Base-by-base conservation (phyloP, 331 rosid species). In the Pyrus hybrid region DNA sequence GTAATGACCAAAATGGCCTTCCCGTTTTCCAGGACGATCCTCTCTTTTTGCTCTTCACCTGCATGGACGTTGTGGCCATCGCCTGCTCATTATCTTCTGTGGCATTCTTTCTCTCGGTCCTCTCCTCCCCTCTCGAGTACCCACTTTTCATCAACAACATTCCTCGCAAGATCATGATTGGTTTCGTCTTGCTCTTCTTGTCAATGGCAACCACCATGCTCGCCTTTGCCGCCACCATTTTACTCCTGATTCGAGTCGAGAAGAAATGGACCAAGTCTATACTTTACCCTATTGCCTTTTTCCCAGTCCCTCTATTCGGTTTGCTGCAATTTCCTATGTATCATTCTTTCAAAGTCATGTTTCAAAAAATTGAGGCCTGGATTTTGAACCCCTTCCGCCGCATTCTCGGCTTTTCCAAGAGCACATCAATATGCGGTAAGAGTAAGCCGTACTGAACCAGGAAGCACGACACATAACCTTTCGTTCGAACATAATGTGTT, bases 21-120 rank as follows among this genome's bases (percentile, higher is more conserved):
- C 81, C 81, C 0, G 12, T 71, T 35, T 53, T 76, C 35, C 29
- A 57, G 2, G 6, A 76, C 30, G 13, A 30, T 8, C 77, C 75
- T 43, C 77, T 81, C 49, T 80, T 80, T 35, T 13, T 47, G 74
- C 47, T 75, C 2, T 80, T 71, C 68, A 28, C 68, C 8, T 23
- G 51, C 16, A 70, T 13, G 41, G 80, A 80, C 2, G 58, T 72
- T 5, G 64, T 76, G 32, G 71, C 80, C 53, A 64, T 80, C 13
- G 29, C 73, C 13, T 37, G 63, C 56, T 72, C 84, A 7, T 61
- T 80, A 63, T 70, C 65, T 0, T 80, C 84, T 0, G 77, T 76
- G n/a, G 80, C 73, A 8, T 54, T 76, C 25, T 80, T 80, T 37
- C 80, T 81, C 10, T 76, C 80, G 1, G 30, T 76, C 47, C 60